Base-by-base conservation (phyloP, 306 rosid species). In the Abrus pulchellus region DNA sequence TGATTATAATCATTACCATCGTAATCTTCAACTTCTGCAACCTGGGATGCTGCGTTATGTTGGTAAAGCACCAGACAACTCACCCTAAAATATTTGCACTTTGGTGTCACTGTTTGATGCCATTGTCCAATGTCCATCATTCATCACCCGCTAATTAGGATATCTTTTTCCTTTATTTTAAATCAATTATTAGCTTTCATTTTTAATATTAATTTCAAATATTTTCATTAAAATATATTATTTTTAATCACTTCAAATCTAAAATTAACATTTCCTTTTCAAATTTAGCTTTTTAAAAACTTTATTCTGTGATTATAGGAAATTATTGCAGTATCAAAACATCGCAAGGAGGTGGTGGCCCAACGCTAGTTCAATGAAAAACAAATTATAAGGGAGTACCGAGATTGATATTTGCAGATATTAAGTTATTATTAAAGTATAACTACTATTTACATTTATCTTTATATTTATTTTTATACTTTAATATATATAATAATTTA, bases 21-120 rank as follows among this genome's bases (percentile, higher is more conserved):
- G 77, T 85, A 81, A 78, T 80, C 86, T 76, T 84, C 85, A 81
- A 86, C 78, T 89, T 86, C 82, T 63, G 80, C 69, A 77, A 72
- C 86, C 88, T 88, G 81, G 88, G 91, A 88, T 92, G 92, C 85
- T 89, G 78, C 70, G 72, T 60, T 11, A 70, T 90, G 92, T 77
- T 78, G 87, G 68, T 62, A 65, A 83, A 83, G 65, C 54, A 64
- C 62, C 86, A 82, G 92, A 89, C 98, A 90, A 40, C 56, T 45
- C 6, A 80, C 85, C 87, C 86, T 75, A 80, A 87, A 83, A 85
- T 68, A 84, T 79, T 69, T 87, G 86, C 82, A 55, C 79, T 75
- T 69, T 29, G 48, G 54, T 79, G 54, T 79, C 34, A 7, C 63
- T 54, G 45, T 68, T 75, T 61, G 10, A 78, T 34, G 38, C 74